phyloP scores from a whole-genome alignment of 371 early-diverging fungal species.

The Syncephalastrum sp. region DNA sequence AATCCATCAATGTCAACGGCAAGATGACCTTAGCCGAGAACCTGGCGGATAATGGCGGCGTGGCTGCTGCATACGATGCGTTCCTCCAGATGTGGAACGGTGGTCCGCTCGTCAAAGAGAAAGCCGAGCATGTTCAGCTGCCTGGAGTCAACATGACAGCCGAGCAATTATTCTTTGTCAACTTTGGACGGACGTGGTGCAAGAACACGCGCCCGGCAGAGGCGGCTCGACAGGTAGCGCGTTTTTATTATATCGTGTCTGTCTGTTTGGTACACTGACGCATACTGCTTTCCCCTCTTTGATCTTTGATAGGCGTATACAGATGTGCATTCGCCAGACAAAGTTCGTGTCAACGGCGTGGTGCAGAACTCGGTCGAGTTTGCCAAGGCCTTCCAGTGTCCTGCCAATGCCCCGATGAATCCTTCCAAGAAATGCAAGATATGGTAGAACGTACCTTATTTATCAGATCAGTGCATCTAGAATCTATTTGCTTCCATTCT shows the following conservation, averaged over 20 bases:
- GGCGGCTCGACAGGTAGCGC: constrained; percentile 19
- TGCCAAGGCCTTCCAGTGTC: constrained; percentile 63
- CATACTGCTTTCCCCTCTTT: constrained; percentile 11
- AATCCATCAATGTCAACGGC: constrained; percentile 46
- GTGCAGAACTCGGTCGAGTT: constrained; percentile 63
- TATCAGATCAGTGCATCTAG: not conserved
- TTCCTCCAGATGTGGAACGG: constrained; percentile 15
- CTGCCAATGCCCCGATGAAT: constrained; percentile 52
- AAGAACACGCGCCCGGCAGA: constrained; percentile 30
- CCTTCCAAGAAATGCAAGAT: constrained; percentile 50
- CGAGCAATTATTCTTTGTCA: constrained; percentile 53
- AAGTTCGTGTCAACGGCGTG: constrained; percentile 63
- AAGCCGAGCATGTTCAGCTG: constrained; percentile 30
- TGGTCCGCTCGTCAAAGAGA: not conserved
- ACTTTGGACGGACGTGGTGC: constrained; percentile 56
- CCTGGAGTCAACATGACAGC: constrained; percentile 54
- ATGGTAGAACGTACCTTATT: constrained; percentile 35
- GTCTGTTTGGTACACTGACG: not conserved
- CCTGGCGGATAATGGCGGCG: constrained; percentile 78
- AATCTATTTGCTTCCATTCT: too few relatives aligned
- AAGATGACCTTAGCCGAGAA: constrained; percentile 68
- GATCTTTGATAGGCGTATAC: constrained; percentile 23
- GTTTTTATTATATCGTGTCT: not conserved
- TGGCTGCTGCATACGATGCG: constrained; percentile 37
- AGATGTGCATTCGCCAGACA: constrained; percentile 55